Percentiles rank a stretch among this genome's conserved stretches.
phyloP scores from a whole-genome alignment of 176 grass and related monocot species.

The Aegilops speltoides region DNA sequence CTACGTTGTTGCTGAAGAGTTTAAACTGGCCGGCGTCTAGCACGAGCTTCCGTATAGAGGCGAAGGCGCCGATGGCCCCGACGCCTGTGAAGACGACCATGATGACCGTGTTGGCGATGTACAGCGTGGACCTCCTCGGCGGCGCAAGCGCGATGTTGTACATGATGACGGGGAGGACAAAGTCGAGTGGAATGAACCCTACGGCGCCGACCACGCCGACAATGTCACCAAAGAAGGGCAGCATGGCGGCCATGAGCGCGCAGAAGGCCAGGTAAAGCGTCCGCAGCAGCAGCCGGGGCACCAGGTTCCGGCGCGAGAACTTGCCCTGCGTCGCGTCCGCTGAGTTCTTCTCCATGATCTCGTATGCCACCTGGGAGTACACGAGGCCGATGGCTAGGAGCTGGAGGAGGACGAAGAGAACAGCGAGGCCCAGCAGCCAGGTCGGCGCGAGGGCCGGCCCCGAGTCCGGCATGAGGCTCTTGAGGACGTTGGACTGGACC shows the following conservation, averaged over 20 bases:
- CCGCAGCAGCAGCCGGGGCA: constrained; percentile 65
- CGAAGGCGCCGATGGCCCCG: constrained; percentile 72
- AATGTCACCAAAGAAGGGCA: constrained; percentile 93
- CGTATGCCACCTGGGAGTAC: constrained; percentile 82
- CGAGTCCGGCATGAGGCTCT: constrained; percentile 76
- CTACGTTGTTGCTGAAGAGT: constrained; percentile 85
- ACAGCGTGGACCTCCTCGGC: constrained; percentile 31
- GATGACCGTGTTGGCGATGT: constrained; percentile 59
- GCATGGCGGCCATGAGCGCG: constrained; percentile 73
- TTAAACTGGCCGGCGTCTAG: constrained; percentile 78
- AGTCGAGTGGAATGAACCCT: constrained; percentile 86
- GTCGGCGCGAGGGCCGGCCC: constrained; percentile 73
- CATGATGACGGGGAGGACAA: constrained; percentile 78
- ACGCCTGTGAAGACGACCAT: constrained; percentile 73
- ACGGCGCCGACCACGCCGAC: constrained; percentile 69
- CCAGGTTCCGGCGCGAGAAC: constrained; percentile 69
- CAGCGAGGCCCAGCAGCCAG: constrained; percentile 74
- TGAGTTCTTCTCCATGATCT: constrained; percentile 88
- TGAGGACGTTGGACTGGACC: constrained; percentile 82
- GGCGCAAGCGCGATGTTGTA: constrained; percentile 81
- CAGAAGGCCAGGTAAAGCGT: constrained; percentile 68
- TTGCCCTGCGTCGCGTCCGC: constrained; percentile 41
- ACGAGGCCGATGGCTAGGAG: constrained; percentile 82
- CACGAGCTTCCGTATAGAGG: constrained; percentile 80
- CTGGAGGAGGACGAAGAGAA: constrained; percentile 86